Conservation (phyloP, 495 filamentous ascomycete species). For the Xylaria sp. region DNA sequence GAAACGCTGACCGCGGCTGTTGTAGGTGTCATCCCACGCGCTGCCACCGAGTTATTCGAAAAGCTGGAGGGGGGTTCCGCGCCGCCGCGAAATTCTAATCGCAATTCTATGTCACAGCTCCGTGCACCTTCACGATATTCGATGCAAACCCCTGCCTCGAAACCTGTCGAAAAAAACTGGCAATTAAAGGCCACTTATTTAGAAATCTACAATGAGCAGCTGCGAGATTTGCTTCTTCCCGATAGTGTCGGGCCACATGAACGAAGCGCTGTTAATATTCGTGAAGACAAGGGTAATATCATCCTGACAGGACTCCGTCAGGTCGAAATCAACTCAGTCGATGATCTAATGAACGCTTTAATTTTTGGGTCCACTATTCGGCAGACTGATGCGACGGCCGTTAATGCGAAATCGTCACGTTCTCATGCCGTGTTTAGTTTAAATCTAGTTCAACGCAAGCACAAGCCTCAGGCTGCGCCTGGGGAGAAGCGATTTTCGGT, state of each 20-base stretch:
- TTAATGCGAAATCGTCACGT: conserved; percentile 98
- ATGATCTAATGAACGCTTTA: conserved; percentile 86
- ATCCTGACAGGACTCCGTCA: conserved; percentile 88
- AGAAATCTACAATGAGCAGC: conserved; percentile 98
- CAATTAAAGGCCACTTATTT: conserved; percentile 95
- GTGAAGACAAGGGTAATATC: conserved; percentile 94
- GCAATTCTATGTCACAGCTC: conserved; percentile 76
- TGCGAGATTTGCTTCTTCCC: conserved; percentile 87
- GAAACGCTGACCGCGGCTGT: conserved; percentile 17
- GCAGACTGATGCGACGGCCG: conserved; percentile 98
- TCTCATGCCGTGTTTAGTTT: conserved; percentile 98
- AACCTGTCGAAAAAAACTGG: conserved; percentile 80
- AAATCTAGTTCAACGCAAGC: conserved; percentile 89
- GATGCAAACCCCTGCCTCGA: conserved; percentile 58
- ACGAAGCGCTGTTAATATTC: conserved; percentile 78
- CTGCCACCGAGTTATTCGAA: conserved; percentile 86
- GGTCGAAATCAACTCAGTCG: conserved; percentile 88
- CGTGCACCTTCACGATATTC: conserved; percentile 86
- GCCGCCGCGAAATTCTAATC: conserved; percentile 56
- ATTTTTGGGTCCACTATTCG: conserved; percentile 94
- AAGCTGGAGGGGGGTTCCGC: conserved; percentile 73
- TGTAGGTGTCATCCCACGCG: conserved; percentile 90
- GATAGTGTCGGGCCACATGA: conserved; percentile 74
- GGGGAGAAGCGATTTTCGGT: conserved; percentile 89
- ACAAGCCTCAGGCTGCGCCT: conserved; percentile 59